These are phyloP conservation scores for Neoascochyta sp. DNA, from an alignment of 2,329 filamentous ascomycete genomes.

Conservation along the genomic window DNA sequence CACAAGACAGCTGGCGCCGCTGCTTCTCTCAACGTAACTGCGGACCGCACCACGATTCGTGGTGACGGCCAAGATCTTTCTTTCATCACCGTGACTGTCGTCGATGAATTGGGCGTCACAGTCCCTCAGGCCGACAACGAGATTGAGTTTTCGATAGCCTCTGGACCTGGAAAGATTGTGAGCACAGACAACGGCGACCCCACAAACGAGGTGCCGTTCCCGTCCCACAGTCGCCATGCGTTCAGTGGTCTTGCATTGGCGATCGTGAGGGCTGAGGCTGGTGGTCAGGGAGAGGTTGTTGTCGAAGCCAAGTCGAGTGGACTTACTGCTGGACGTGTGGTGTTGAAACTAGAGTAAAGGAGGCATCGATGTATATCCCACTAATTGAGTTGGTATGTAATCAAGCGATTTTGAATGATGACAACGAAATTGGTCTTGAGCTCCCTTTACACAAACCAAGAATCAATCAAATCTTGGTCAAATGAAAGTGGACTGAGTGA, in stretches of 20 bases:
- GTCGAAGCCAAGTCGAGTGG: conserved; percentile 10
- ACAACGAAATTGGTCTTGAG: too few relatives aligned
- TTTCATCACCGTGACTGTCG: conserved; percentile 46
- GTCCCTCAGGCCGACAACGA: conserved; percentile 45
- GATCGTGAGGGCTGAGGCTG: conserved; percentile 14
- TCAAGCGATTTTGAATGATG: too few relatives aligned
- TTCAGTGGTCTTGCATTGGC: conserved; percentile 25
- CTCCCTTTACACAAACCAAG: too few relatives aligned
- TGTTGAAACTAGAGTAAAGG: too few relatives aligned
- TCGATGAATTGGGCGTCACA: conserved; percentile 43
- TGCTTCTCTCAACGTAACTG: conserved; percentile 37
- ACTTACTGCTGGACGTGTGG: conserved; percentile 1
- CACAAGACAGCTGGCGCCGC: conserved; percentile 44
- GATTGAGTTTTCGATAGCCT: conserved; percentile 44
- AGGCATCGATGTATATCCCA: too few relatives aligned
- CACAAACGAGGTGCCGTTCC: conserved; percentile 20
- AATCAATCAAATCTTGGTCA: too few relatives aligned
- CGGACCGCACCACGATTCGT: conserved; percentile 41
- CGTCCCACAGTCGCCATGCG: conserved; percentile 18
- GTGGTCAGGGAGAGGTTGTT: conserved; percentile 9
- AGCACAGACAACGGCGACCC: conserved; percentile 52
- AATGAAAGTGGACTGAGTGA: too few relatives aligned
- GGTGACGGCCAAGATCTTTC: conserved; percentile 46
- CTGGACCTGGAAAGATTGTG: conserved; percentile 45
- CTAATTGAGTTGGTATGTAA: too few relatives aligned